Conservation (phyloP, 768 basidiomycete genomes). For the Mycena metata region DNA sequence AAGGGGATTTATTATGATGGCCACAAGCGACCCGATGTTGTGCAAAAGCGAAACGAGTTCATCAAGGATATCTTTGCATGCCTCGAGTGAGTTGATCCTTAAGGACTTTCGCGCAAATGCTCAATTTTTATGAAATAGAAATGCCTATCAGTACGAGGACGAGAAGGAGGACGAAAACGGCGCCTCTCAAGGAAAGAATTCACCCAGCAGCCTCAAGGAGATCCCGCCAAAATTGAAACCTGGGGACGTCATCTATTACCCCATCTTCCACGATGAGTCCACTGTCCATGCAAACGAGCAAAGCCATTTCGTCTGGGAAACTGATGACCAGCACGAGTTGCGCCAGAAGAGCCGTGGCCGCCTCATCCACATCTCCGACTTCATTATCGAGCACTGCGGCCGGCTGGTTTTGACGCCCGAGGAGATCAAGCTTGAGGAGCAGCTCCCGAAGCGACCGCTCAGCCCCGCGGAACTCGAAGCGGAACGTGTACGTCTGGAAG, state of each 20-base stretch:
- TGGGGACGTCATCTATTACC: conserved; percentile 34
- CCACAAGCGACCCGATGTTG: conserved; percentile 42
- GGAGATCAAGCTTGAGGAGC: conserved; percentile 27
- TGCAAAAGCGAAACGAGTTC: conserved; percentile 34
- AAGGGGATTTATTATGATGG: conserved; percentile 43
- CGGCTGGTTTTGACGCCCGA: conserved; percentile 29
- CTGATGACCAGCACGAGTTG: conserved; percentile 37
- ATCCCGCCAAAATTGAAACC: conserved; percentile 33
- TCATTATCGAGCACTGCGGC: conserved; percentile 39
- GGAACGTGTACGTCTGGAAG: no score
- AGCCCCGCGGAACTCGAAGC: no score
- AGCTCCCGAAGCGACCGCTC: conserved; percentile 27
- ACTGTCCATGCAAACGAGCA: conserved; percentile 42
- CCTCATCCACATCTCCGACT: conserved; percentile 39
- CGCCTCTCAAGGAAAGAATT: no score
- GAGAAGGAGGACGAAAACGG: no score
- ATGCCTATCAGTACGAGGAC: conserved; percentile 23
- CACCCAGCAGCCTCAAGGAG: no score
- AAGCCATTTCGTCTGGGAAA: conserved; percentile 35
- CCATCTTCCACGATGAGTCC: conserved; percentile 42
- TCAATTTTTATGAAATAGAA: neutral
- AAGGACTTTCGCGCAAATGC: conserved; percentile 1
- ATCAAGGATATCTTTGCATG: conserved; percentile 20
- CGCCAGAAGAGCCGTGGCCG: conserved; percentile 40
- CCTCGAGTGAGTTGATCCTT: conserved; percentile 9